Base-by-base conservation (phyloP, 2,329 filamentous ascomycete species). In the Talaromyces sp. region DNA sequence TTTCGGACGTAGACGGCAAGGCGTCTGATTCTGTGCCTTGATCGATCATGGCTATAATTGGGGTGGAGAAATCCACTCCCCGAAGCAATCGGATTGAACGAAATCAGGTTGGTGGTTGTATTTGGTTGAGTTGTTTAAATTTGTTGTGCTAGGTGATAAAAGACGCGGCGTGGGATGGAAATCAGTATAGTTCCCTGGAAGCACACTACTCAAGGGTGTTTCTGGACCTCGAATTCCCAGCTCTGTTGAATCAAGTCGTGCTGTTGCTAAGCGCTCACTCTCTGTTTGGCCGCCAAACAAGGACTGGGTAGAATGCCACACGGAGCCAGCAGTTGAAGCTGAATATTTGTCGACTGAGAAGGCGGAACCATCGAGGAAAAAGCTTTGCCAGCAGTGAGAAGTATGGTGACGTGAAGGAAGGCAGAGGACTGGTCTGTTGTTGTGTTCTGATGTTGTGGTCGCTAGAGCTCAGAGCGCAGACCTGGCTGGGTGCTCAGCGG, bases 21-120 rank as follows among this genome's bases (percentile, higher is more conserved):
- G 39, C 44, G 18, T 67, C 62, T 42, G 65, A 42, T 39, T 66
- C 65, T 63, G 63, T 65, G 57, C 66, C 66, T 40, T 66, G 64
- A 54, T 70, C 67, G 59, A 66, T 62, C 70, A 72, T 73, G 54
- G 9, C 14, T 39, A 25, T 64, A 63, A 25, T 59, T 58, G 40
- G 28, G 37, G 23, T 59, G 48, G 54, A 48, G 33, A 14, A 39
- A 21, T 18, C 54, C 46, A 54, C 54, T 11, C 28, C 58, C 62
- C 58, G 18, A 33, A 31, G 62, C 62, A 55, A 59, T 58, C 35
- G 37, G 40, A 48, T 16, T 61, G 11, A 44, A 9, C 44, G 28
- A 39, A 35, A 48, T 46, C 28, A 39, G 21, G 44, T 50, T 25
- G 44, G 33, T 23, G 44, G 14, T n/a, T 8, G 33, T 6, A 5